Conservation (phyloP, 768 basidiomycete species). For the Suillus plorans region DNA sequence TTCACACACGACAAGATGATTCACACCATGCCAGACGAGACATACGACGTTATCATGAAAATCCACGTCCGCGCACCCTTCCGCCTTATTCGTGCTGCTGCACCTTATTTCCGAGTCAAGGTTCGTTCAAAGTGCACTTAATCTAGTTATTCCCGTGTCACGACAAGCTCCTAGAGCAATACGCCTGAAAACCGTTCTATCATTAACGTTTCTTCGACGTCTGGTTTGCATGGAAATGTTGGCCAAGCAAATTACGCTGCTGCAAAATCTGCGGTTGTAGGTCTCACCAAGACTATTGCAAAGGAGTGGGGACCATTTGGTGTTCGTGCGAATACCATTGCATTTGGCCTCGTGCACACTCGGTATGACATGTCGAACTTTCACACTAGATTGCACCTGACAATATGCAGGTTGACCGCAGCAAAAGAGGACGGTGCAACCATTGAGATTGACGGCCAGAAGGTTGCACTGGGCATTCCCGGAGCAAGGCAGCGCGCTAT, state of each 20-base stretch:
- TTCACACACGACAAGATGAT: conserved; percentile 89
- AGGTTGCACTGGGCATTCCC: conserved; percentile 81
- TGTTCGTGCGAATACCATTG: conserved; percentile 80
- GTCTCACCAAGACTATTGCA: conserved; percentile 81
- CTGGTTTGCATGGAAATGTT: conserved; percentile 85
- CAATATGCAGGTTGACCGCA: conserved; percentile 57
- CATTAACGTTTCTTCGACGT: conserved; percentile 78
- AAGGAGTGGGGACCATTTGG: conserved; percentile 88
- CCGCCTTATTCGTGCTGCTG: conserved; percentile 79
- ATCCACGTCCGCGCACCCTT: conserved; percentile 87
- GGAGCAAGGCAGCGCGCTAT: conserved; percentile 41
- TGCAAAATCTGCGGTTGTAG: conserved; percentile 75
- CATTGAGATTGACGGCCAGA: conserved; percentile 82
- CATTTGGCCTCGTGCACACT: conserved; percentile 77
- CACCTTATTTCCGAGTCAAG: conserved; percentile 84
- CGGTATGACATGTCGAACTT: conserved; percentile 40
- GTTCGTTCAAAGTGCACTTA: conserved; percentile 20
- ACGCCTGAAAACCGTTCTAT: conserved; percentile 70
- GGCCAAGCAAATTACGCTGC: conserved; percentile 84
- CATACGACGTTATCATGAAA: conserved; percentile 78
- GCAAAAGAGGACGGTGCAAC: conserved; percentile 74
- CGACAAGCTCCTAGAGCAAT: conserved; percentile 39
- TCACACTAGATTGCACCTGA: not conserved
- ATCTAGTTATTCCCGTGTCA: not conserved
- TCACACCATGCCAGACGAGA: conserved; percentile 82